phyloP scores from a whole-genome alignment of 129 eudicot genomes.

The Centella asiatica region DNA sequence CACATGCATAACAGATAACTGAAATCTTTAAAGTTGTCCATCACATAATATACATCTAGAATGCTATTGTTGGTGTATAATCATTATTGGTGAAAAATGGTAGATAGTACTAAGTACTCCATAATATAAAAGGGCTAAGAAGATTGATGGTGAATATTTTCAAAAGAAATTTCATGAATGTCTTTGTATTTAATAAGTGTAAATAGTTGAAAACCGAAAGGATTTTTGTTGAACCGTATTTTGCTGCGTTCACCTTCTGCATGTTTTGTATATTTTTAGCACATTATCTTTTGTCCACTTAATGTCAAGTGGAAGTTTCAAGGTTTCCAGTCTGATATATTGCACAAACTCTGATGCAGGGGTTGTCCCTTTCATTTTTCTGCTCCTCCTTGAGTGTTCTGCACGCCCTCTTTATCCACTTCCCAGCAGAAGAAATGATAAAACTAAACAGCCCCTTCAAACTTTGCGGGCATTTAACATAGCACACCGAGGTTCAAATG shows the following conservation, averaged over 20 bases:
- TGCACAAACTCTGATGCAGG: slow-evolving; percentile 28
- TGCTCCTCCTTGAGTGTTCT: slow-evolving; percentile 52
- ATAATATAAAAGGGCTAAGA: too few species aligned
- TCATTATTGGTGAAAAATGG: too few species aligned
- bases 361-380: slow-evolving; percentile 39
- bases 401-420: slow-evolving; percentile 74
- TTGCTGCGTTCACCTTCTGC: neutral
- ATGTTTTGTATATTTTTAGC: too few species aligned
- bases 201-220: neutral
- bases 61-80: too few species aligned
- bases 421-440: slow-evolving; percentile 59
- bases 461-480: slow-evolving; percentile 85
- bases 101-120: too few species aligned
- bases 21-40: neutral
- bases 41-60: too few species aligned
- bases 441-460: slow-evolving; percentile 56
- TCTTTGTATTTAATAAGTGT: neutral
- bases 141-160: too few species aligned
- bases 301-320: too few species aligned
- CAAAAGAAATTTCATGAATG: too few species aligned
- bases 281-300: too few species aligned
- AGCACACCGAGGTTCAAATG: slow-evolving; percentile 97
- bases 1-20: too few species aligned
- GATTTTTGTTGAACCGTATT: neutral
- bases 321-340: neutral